These are phyloP conservation scores for Prunus mongolica DNA, from an alignment of 306 rosid species.

Conservation along the genomic window DNA sequence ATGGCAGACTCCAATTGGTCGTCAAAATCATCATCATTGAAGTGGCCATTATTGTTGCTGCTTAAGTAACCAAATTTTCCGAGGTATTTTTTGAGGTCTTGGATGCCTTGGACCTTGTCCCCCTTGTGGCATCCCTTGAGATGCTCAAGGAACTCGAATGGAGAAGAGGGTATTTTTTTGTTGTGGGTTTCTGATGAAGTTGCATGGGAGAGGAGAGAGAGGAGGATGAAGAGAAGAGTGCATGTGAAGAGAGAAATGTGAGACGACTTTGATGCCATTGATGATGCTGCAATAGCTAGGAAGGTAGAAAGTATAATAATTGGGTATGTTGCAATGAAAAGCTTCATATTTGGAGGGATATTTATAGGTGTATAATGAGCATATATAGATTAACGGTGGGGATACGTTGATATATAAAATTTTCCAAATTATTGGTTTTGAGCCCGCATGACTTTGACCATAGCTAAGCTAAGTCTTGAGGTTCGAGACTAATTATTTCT, in stretches of 20 bases:
- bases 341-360: background rate
- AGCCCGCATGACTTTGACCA: too few species aligned
- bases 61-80: conserved; percentile 35
- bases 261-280: background rate
- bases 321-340: background rate
- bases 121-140: conserved; percentile 35
- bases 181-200: background rate
- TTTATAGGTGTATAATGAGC: background rate
- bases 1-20: conserved; percentile 31
- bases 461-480: too few species aligned
- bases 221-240: background rate
- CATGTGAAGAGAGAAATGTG: background rate
- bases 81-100: conserved; percentile 36
- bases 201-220: background rate
- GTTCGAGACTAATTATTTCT: too few species aligned
- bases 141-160: conserved; percentile 24
- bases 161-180: background rate
- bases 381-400: too few species aligned
- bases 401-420: too few species aligned
- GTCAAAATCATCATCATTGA: conserved; percentile 19
- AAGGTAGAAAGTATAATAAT: too few species aligned
- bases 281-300: background rate
- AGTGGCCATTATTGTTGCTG: background rate
- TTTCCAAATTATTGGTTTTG: too few species aligned
- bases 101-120: conserved; percentile 29